phyloP scores from a whole-genome alignment of 2,329 filamentous ascomycete species.

The Falciphora oryzae region DNA sequence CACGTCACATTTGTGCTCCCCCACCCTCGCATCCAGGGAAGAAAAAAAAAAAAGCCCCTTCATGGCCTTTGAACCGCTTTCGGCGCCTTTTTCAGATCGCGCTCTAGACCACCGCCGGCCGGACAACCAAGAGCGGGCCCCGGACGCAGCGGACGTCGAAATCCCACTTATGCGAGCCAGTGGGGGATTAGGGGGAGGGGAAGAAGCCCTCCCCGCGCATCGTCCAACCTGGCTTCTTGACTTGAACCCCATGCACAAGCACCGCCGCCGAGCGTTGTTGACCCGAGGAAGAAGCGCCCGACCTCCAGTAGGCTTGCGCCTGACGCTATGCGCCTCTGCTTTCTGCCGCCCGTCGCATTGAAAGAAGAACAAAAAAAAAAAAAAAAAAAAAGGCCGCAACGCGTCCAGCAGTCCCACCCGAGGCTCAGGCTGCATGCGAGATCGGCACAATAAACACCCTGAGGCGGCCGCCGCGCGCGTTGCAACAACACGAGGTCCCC shows the following conservation, averaged over 20 bases:
- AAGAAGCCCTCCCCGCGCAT: neutral
- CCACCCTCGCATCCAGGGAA: neutral
- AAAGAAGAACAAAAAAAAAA: neutral
- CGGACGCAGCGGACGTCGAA: neutral
- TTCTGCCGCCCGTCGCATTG: neutral
- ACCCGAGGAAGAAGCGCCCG: neutral
- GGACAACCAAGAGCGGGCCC: neutral
- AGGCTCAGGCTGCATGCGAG: too few relatives aligned
- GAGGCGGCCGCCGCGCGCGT: neutral
- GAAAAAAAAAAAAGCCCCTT: neutral
- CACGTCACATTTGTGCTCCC: neutral
- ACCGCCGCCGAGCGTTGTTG: neutral
- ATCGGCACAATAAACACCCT: too few relatives aligned
- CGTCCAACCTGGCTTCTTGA: too few relatives aligned
- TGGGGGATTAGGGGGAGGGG: neutral
- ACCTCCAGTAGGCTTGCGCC: neutral
- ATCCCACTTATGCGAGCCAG: conserved; percentile 1
- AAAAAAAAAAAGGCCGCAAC: neutral
- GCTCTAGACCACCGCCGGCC: neutral
- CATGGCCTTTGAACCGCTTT: neutral
- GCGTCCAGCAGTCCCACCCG: neutral
- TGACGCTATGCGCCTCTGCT: too few relatives aligned
- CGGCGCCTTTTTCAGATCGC: too few relatives aligned
- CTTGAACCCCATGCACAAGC: neutral
- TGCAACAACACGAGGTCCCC: neutral